Conservation (phyloP, 2,329 filamentous ascomycete genomes). For the Triangularia setosa region DNA sequence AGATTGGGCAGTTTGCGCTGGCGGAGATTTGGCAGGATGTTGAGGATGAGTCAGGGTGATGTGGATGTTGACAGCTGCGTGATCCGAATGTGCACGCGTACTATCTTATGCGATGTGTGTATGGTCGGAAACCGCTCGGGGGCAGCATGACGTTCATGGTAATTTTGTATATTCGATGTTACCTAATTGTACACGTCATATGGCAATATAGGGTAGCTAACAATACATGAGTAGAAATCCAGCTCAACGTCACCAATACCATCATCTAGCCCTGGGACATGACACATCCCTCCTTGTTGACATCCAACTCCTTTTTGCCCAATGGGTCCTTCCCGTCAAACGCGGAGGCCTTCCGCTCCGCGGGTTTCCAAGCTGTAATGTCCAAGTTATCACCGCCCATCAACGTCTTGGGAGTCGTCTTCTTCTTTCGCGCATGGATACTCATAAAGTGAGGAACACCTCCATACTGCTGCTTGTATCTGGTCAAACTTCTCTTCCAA, state of each 20-base stretch:
- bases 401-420: background rate
- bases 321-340: conserved; percentile 38
- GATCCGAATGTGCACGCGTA: conserved; percentile 20
- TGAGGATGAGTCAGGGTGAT: conserved; percentile 14
- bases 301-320: conserved; percentile 29
- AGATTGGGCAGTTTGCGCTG: conserved; percentile 27
- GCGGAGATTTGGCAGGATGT: conserved; percentile 9
- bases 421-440: background rate
- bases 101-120: conserved; percentile 12
- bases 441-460: conserved; percentile 6
- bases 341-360: conserved; percentile 31
- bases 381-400: conserved; percentile 37
- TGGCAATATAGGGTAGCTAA: too few relatives aligned
- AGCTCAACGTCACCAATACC: too few relatives aligned
- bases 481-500: conserved; percentile 14
- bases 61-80: conserved; percentile 21
- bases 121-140: conserved; percentile 18
- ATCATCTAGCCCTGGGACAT: background rate
- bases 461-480: conserved; percentile 17
- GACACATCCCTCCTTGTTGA: conserved; percentile 34
- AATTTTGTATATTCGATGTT: too few relatives aligned
- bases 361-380: conserved; percentile 32
- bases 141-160: background rate
- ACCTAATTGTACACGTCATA: too few relatives aligned
- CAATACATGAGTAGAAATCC: too few relatives aligned